phyloP scores from a whole-genome alignment of 495 filamentous ascomycete genomes.

The Trichoderma erinaceum region DNA sequence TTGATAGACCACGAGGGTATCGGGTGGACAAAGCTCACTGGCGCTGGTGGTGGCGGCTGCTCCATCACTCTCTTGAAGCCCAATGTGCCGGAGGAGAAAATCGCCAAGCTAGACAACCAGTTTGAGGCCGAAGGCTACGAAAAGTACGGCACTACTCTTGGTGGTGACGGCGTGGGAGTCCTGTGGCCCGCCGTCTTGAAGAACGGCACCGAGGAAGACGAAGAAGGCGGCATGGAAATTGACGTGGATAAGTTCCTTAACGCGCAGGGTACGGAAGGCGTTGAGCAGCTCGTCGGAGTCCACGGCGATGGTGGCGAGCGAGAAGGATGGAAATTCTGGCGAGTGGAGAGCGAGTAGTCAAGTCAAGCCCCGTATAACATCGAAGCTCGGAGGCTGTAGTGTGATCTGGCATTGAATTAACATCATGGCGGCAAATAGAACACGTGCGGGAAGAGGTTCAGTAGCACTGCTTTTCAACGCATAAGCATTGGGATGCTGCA shows the following conservation, averaged over 20 bases:
- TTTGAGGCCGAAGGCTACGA: conserved; percentile 71
- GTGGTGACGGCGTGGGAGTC: conserved; percentile 87
- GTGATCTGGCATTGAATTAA: not conserved
- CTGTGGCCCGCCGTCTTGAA: conserved; percentile 83
- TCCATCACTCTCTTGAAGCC: conserved; percentile 86
- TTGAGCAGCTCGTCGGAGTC: conserved; percentile 68
- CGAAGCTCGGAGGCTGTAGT: not conserved
- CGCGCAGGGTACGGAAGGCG: conserved; percentile 71
- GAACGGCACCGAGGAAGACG: conserved; percentile 59
- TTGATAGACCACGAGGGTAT: conserved; percentile 84
- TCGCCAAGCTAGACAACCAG: conserved; percentile 56
- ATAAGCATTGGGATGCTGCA: not conserved
- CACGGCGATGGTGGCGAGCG: conserved; percentile 55
- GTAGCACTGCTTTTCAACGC: not conserved
- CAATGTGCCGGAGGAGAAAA: conserved; percentile 36
- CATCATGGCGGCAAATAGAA: not conserved
- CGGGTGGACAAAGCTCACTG: conserved; percentile 95
- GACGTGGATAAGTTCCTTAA: conserved; percentile 85
- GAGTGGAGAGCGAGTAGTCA: conserved; percentile 40
- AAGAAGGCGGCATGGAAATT: conserved; percentile 82
- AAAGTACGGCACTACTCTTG: conserved; percentile 80
- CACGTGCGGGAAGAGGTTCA: too few species aligned
- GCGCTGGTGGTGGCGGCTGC: conserved; percentile 90
- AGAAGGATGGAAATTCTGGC: conserved; percentile 95
- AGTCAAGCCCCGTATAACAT: not conserved